Percentiles rank a stretch among this genome's conserved stretches.
Conservation (phyloP, 2,329 filamentous ascomycete species). For the Alternaria incomplexa region DNA sequence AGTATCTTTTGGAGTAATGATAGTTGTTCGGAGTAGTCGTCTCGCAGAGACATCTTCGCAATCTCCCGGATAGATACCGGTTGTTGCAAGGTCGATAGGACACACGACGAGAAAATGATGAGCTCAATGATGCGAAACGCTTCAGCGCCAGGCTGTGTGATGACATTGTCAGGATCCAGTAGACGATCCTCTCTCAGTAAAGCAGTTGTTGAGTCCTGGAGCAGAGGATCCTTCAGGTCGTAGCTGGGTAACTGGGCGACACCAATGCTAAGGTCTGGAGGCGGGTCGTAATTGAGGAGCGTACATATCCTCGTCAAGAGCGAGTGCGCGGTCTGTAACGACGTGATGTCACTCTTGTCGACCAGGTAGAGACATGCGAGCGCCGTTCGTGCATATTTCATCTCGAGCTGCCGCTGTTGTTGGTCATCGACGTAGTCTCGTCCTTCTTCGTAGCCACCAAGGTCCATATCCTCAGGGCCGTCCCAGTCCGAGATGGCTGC, state of each 20-base stretch:
- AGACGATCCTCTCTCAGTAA: conserved; percentile 55
- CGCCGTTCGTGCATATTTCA: conserved; percentile 70
- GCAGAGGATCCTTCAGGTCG: conserved; percentile 42
- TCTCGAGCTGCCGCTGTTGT: conserved; percentile 65
- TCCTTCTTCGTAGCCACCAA: conserved; percentile 63
- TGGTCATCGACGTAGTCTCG: conserved; percentile 65
- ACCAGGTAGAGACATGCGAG: conserved; percentile 72
- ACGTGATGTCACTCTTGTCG: conserved; percentile 64
- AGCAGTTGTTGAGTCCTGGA: conserved; percentile 40
- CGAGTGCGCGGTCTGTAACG: conserved; percentile 65
- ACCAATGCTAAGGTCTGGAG: conserved; percentile 54
- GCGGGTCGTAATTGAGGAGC: conserved; percentile 66
- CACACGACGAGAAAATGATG: conserved; percentile 60
- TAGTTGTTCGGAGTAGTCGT: conserved; percentile 69
- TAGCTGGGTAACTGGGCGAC: conserved; percentile 53
- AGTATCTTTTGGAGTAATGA: conserved; percentile 66
- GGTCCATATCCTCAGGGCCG: conserved; percentile 72
- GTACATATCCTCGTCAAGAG: conserved; percentile 66
- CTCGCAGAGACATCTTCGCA: conserved; percentile 67
- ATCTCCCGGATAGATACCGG: conserved; percentile 51
- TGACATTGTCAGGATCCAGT: conserved; percentile 64
- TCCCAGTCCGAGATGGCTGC: conserved; percentile 73
- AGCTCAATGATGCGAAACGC: conserved; percentile 68
- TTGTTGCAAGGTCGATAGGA: conserved; percentile 51
- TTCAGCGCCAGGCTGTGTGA: conserved; percentile 66